Percentiles rank a stretch among this genome's conserved stretches.
These are phyloP conservation scores for Giardia muris DNA, from an alignment of 208 protist species.

Conservation along the genomic window DNA sequence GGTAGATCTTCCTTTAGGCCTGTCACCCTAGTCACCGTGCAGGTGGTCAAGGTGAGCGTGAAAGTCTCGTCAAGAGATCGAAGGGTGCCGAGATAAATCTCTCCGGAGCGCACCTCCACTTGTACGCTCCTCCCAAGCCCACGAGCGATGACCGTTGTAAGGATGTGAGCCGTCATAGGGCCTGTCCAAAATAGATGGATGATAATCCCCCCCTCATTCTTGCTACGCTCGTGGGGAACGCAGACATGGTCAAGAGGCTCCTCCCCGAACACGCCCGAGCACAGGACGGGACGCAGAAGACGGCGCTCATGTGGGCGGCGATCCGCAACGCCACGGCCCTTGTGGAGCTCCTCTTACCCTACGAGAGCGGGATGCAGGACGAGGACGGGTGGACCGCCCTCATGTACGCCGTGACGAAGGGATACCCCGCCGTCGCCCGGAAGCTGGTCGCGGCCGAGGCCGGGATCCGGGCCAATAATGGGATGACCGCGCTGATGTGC, in stretches of 20 bases:
- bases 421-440: neutral
- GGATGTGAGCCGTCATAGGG: no score
- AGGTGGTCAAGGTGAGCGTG: no score
- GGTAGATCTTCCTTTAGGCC: no score
- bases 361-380: neutral
- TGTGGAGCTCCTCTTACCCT: neutral
- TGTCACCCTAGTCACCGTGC: no score
- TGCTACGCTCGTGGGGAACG: neutral
- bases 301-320: neutral
- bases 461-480: neutral
- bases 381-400: neutral
- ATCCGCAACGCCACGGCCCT: neutral
- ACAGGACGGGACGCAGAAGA: neutral
- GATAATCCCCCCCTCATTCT: neutral
- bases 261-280: neutral
- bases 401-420: neutral
- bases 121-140: no score
- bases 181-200: no score
- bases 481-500: neutral
- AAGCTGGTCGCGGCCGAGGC: neutral
- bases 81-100: neutral
- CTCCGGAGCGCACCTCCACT: neutral
- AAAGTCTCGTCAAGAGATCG: neutral
- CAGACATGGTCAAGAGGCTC: neutral
- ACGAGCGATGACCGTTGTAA: no score